These are phyloP conservation scores for Leptodermis oblonga DNA, from an alignment of 257 asterid genomes.

Conservation along the genomic window DNA sequence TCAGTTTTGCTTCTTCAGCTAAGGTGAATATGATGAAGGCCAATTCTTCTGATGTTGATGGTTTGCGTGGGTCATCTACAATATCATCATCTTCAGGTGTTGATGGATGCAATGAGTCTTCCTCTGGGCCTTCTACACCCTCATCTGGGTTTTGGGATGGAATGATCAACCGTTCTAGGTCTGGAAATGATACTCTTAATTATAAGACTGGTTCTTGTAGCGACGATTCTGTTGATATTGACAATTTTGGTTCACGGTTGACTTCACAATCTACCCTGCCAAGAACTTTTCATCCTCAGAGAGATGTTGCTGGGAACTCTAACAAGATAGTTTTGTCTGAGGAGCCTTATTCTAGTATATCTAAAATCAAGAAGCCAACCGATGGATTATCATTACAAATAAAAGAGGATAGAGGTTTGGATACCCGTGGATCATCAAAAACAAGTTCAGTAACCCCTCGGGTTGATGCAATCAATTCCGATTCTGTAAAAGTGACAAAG, in stretches of 20 bases:
- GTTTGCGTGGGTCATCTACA: slow-evolving; percentile 27
- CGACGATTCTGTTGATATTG: slow-evolving; percentile 23
- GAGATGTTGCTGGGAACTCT: slow-evolving; percentile 21
- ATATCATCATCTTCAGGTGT: slow-evolving; percentile 30
- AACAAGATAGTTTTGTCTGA: slow-evolving; percentile 20
- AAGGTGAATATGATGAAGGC: slow-evolving; percentile 18
- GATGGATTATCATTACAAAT: slow-evolving; percentile 13
- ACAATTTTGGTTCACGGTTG: slow-evolving; percentile 22
- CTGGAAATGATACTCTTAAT: slow-evolving; percentile 32
- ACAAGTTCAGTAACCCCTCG: slow-evolving; percentile 21
- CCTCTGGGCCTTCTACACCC: slow-evolving; percentile 51
- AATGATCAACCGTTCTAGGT: slow-evolving; percentile 33
- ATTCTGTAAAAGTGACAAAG: slow-evolving; percentile 14
- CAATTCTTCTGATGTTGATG: slow-evolving; percentile 19
- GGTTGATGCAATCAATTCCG: slow-evolving; percentile 17
- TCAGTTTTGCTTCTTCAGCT: slow-evolving; percentile 18
- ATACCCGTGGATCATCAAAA: slow-evolving; percentile 26
- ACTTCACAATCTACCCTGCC: slow-evolving; percentile 19
- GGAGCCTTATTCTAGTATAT: slow-evolving; percentile 20
- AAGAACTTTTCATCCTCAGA: slow-evolving; percentile 14
- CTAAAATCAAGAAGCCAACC: slow-evolving; percentile 28
- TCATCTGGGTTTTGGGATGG: slow-evolving; percentile 71
- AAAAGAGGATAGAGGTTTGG: slow-evolving; percentile 26
- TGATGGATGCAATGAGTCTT: slow-evolving; percentile 36
- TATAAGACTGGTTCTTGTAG: slow-evolving; percentile 22